These are phyloP conservation scores for Solanum aculeatissimum DNA, from an alignment of 305 asterid species.

Conservation along the genomic window DNA sequence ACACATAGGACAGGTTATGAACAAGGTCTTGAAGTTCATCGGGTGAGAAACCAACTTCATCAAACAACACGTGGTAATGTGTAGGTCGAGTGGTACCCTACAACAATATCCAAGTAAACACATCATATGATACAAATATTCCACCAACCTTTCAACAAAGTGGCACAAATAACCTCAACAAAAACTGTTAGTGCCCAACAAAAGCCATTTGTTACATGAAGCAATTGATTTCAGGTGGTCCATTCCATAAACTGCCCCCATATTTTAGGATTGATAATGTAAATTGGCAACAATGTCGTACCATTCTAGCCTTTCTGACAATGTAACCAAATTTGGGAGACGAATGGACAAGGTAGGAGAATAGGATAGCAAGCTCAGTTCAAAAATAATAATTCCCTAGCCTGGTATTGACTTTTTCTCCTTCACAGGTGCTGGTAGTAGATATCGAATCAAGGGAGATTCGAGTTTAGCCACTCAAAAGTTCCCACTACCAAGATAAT, in stretches of 20 bases:
- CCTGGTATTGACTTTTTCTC: too few relatives aligned
- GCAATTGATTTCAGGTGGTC: not conserved
- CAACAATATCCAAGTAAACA: not conserved
- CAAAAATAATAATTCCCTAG: too few relatives aligned
- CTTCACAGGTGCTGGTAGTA: too few relatives aligned
- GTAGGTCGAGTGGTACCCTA: constrained; percentile 95
- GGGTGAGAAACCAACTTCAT: constrained; percentile 65
- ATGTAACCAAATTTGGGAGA: not conserved
- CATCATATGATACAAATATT: not conserved
- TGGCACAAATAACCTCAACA: not conserved
- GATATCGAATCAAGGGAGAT: too few relatives aligned
- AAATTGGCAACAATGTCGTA: not conserved
- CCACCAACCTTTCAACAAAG: not conserved
- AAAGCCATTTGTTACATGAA: not conserved
- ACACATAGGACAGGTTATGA: constrained; percentile 87
- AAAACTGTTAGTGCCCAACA: not conserved
- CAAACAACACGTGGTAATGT: constrained; percentile 68
- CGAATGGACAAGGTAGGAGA: not conserved
- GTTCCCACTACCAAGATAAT: too few relatives aligned
- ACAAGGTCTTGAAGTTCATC: constrained; percentile 88
- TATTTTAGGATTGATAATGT: not conserved
- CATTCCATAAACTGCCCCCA: not conserved
- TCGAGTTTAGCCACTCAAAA: too few relatives aligned
- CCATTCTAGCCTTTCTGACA: not conserved
- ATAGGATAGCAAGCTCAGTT: not conserved